These are phyloP conservation scores for Globisporangium spinosum DNA, from an alignment of 352 stramenopile species.

Conservation along the genomic window DNA sequence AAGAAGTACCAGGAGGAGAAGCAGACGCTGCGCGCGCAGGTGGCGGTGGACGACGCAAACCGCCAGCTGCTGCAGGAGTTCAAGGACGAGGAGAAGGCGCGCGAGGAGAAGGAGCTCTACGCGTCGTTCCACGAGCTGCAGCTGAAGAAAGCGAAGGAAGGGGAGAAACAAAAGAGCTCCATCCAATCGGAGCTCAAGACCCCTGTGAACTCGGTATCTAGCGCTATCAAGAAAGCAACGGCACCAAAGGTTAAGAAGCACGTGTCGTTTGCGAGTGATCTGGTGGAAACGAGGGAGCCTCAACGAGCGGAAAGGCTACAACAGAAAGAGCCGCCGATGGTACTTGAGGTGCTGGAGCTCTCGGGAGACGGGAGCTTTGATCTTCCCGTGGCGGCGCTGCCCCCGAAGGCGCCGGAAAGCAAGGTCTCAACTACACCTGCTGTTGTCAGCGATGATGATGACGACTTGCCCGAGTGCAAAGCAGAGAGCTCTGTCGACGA, in stretches of 20 bases:
- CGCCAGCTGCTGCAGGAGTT: constrained; percentile 67
- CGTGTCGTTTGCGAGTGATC: constrained; percentile 40
- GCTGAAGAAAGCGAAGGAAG: constrained; percentile 17
- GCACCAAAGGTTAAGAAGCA: constrained; percentile 5
- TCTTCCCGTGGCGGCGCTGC: constrained; percentile 13
- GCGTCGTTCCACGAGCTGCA: constrained; percentile 60
- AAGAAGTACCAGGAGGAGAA: constrained; percentile 64
- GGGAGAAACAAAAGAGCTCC: not conserved
- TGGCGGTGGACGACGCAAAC: constrained; percentile 75
- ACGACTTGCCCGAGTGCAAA: not conserved
- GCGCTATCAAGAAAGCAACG: not conserved
- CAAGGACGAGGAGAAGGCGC: constrained; percentile 71
- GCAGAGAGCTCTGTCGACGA: not conserved
- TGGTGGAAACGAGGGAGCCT: not conserved
- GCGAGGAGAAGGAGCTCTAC: constrained; percentile 78
- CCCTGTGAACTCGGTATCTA: not conserved
- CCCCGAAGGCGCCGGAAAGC: not conserved
- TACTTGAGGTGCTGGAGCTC: constrained; percentile 39
- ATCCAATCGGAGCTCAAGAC: constrained; percentile 11
- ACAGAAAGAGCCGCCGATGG: constrained; percentile 3
- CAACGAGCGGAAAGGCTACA: not conserved
- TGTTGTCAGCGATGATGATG: constrained; percentile 13
- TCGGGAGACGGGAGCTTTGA: constrained; percentile 52
- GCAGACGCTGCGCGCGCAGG: constrained; percentile 70
- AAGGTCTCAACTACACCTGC: not conserved